A percentile compares a stretch with the other conserved stretches of the same genome.
Evolutionary conservation across 1,284 basidiomycete species (phyloP).

Genomic region (Volvariella surrecta): DNA sequence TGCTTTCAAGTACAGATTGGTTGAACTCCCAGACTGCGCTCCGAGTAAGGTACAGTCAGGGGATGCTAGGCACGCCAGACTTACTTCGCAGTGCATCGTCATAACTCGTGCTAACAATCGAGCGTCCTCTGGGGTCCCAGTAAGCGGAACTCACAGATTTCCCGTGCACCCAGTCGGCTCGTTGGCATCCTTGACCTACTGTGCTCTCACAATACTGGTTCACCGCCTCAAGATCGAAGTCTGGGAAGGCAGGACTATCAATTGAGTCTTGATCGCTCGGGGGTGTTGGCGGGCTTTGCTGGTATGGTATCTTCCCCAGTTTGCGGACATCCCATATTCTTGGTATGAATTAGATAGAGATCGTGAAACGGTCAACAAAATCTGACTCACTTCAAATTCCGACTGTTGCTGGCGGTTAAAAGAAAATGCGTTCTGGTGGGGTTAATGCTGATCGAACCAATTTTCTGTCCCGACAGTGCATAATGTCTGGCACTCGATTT

Average conservation of each 20-base stretch:
- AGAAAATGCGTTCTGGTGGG: slow-evolving; percentile 58
- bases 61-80: slow-evolving; percentile 17
- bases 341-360: slow-evolving; percentile 3
- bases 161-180: slow-evolving; percentile 57
- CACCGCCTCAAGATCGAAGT: slow-evolving; percentile 28
- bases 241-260: slow-evolving; percentile 11
- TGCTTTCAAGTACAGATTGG: slow-evolving; percentile 33
- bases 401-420: slow-evolving; percentile 66
- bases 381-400: slow-evolving; percentile 48
- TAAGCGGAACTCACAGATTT: slow-evolving; percentile 75
- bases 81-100: slow-evolving; percentile 64
- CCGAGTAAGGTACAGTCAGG: slow-evolving; percentile 2
- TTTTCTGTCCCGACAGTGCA: slow-evolving; percentile 59
- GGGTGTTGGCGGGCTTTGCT: slow-evolving; percentile 17
- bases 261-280: slow-evolving; percentile 15
- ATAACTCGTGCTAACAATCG: slow-evolving; percentile 74
- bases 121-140: slow-evolving; percentile 70
- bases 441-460: slow-evolving; percentile 71
- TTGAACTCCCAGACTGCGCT: slow-evolving; percentile 63
- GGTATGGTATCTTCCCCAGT: slow-evolving; percentile 33
- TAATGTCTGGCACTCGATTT: slow-evolving; percentile 51
- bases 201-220: slow-evolving; percentile 38
- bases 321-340: slow-evolving; percentile 76
- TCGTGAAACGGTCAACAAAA: not conserved
- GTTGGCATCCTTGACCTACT: slow-evolving; percentile 42